Conservation (phyloP, 83 land plant species). For the Picea engelmannii region DNA sequence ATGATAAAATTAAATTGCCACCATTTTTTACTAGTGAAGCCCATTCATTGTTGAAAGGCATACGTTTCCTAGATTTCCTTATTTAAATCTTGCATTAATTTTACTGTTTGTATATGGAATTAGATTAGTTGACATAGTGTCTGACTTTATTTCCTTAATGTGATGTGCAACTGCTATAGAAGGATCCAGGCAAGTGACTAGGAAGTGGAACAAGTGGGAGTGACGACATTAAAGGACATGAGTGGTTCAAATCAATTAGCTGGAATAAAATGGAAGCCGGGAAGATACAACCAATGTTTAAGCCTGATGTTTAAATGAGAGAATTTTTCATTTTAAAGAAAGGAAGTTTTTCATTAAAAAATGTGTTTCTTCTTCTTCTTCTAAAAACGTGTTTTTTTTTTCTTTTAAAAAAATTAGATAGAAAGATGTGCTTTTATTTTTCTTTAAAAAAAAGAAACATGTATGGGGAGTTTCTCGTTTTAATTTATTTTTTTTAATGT, state of each 20-base stretch:
- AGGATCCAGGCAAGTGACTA: conserved; percentile 26
- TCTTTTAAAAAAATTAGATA: too few relatives aligned
- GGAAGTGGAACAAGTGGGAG: conserved; percentile 19
- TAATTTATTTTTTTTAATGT: too few relatives aligned
- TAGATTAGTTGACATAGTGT: not conserved
- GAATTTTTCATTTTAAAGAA: too few relatives aligned
- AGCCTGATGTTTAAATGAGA: conserved; percentile 21
- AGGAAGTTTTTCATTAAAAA: too few relatives aligned
- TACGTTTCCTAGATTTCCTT: not conserved
- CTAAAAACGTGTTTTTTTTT: too few relatives aligned
- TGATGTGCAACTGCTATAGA: conserved; percentile 35
- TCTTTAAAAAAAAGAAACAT: too few relatives aligned
- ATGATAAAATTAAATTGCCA: too few relatives aligned
- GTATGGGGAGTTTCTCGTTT: too few relatives aligned
- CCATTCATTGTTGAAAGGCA: conserved; percentile 84
- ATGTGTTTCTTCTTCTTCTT: too few relatives aligned
- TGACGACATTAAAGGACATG: conserved; percentile 41
- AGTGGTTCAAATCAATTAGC: conserved; percentile 46
- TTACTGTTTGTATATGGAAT: not conserved
- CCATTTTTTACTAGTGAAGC: conserved; percentile 59
- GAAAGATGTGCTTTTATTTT: too few relatives aligned
- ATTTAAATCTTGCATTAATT: not conserved
- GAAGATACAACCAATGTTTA: conserved; percentile 34
- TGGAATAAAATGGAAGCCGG: conserved; percentile 41
- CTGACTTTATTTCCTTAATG: not conserved